phyloP scores from a whole-genome alignment of 1,284 basidiomycete genomes.

The Boletellus deceptivus region DNA sequence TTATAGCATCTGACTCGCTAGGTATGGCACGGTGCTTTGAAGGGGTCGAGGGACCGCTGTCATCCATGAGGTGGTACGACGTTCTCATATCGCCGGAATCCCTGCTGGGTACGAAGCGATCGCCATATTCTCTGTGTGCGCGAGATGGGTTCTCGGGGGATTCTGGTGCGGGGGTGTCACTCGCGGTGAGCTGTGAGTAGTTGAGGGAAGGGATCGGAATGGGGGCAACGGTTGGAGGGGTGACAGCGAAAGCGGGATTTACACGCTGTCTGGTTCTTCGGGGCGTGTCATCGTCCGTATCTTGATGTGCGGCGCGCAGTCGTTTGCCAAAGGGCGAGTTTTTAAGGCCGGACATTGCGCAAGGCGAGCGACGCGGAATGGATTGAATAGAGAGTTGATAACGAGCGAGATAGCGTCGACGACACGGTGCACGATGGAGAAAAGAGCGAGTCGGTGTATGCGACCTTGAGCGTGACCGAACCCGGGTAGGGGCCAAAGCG shows the following conservation, averaged over 20 bases:
- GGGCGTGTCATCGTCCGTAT: conserved; percentile 52
- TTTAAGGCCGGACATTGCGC: conserved; percentile 66
- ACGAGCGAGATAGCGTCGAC: conserved; percentile 52
- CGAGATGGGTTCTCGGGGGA: conserved; percentile 45
- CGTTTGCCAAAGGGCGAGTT: conserved; percentile 80
- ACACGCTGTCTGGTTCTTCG: conserved; percentile 51
- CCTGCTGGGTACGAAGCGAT: conserved; percentile 72
- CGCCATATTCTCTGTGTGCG: conserved; percentile 60
- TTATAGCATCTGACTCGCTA: conserved; percentile 73
- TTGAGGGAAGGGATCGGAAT: conserved; percentile 55
- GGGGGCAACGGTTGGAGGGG: conserved; percentile 23
- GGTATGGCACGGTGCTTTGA: conserved; percentile 71
- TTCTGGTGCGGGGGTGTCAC: conserved; percentile 55
- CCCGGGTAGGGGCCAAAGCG: conserved; percentile 27
- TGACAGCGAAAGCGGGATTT: conserved; percentile 42
- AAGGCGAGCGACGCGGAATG: background rate
- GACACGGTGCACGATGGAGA: conserved; percentile 45
- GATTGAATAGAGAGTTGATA: conserved; percentile 36
- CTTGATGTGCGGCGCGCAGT: conserved; percentile 61
- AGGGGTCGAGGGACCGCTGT: conserved; percentile 62
- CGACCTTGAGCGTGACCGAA: conserved; percentile 12
- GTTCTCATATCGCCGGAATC: conserved; percentile 73
- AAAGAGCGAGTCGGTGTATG: conserved; percentile 3
- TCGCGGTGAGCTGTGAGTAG: conserved; percentile 49
- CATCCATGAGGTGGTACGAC: conserved; percentile 73